Evolutionary conservation across 495 filamentous ascomycete genomes (phyloP).

Genomic region (Aspergillus affinis): DNA sequence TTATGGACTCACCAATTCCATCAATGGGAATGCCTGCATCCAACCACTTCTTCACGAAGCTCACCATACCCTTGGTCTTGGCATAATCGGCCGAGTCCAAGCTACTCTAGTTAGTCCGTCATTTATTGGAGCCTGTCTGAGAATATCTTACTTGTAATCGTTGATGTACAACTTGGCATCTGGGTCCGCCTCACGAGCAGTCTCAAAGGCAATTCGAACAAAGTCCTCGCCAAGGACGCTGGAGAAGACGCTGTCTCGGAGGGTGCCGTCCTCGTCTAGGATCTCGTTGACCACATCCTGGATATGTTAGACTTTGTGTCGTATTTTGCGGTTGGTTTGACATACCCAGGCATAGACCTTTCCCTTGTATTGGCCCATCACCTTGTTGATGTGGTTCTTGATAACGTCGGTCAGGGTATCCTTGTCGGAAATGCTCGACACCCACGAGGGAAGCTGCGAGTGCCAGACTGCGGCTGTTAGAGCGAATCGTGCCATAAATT

Average conservation of each 20-base stretch:
- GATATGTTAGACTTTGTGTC: conserved; percentile 14
- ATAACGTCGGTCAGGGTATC: conserved; percentile 41
- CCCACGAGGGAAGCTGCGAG: conserved; percentile 54
- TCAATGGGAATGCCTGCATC: conserved; percentile 68
- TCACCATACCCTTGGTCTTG: conserved; percentile 63
- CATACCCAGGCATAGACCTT: conserved; percentile 50
- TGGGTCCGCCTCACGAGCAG: conserved; percentile 55
- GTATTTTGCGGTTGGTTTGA: background rate
- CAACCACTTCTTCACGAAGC: conserved; percentile 65
- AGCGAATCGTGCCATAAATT: background rate
- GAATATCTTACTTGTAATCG: conserved; percentile 41
- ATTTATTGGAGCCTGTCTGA: background rate
- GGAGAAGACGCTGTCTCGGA: conserved; percentile 56
- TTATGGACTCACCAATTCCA: conserved; percentile 54
- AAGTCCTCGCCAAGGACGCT: conserved; percentile 56
- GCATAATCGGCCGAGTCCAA: conserved; percentile 42
- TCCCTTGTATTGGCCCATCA: conserved; percentile 38
- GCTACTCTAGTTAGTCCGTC: conserved; percentile 10
- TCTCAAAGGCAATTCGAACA: conserved; percentile 57
- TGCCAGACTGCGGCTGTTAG: conserved; percentile 42
- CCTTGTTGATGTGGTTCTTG: conserved; percentile 29
- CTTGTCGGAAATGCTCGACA: conserved; percentile 43
- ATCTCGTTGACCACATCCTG: conserved; percentile 72
- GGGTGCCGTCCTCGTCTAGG: conserved; percentile 64
- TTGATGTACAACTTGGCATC: conserved; percentile 70